Percentiles rank a stretch among this genome's conserved stretches.
phyloP scores from a whole-genome alignment of 176 grass and related monocot genomes.

The Phragmites australis region DNA sequence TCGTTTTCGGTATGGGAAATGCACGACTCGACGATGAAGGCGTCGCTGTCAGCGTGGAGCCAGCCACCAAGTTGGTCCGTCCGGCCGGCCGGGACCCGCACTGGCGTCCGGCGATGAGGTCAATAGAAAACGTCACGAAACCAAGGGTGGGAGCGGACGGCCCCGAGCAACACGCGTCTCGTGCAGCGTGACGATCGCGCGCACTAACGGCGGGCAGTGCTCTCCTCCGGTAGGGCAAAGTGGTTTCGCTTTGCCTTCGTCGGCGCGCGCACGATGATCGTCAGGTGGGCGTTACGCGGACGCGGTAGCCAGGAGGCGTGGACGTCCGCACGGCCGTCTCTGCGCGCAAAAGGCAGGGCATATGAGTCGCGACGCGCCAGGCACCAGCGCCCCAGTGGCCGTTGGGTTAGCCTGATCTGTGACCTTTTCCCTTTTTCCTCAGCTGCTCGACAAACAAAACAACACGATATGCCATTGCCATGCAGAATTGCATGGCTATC shows the following conservation, averaged over 20 bases:
- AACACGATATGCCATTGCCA: neutral
- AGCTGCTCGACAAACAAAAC: too few relatives aligned
- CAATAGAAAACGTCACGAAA: conserved; percentile 1
- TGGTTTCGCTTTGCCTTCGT: neutral
- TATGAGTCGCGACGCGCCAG: neutral
- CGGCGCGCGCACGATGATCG: neutral
- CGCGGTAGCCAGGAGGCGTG: conserved; percentile 3
- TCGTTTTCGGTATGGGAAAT: conserved; percentile 37
- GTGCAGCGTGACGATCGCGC: neutral
- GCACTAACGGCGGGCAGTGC: neutral
- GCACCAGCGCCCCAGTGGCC: neutral
- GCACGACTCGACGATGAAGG: neutral
- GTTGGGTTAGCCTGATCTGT: neutral
- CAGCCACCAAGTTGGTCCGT: neutral
- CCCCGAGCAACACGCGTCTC: conserved; percentile 33
- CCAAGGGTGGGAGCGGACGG: neutral
- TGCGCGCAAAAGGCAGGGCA: neutral
- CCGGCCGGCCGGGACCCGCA: neutral
- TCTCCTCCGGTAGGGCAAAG: neutral
- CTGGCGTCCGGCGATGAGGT: conserved; percentile 5
- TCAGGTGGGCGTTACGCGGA: neutral
- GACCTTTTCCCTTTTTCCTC: neutral
- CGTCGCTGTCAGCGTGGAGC: conserved; percentile 17
- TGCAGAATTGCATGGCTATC: neutral
- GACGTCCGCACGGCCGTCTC: neutral